These are phyloP conservation scores for Hibiscus tridactylites DNA, from an alignment of 345 rosid genomes.

Conservation along the genomic window DNA sequence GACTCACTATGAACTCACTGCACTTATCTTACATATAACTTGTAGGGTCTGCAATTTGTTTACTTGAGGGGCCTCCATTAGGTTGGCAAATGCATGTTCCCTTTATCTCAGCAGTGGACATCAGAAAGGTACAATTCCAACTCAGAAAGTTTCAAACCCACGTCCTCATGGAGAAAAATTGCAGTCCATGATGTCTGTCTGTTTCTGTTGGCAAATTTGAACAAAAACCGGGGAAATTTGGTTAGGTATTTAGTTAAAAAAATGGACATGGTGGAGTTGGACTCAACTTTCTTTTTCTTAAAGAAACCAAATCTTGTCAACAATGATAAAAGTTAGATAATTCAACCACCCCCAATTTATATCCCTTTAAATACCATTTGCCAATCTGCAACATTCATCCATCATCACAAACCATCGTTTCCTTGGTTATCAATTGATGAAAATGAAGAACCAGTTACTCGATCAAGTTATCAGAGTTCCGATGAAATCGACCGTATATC, in stretches of 20 bases:
- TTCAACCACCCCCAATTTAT: not conserved
- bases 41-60: not conserved
- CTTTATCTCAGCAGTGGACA: slow-evolving; percentile 15
- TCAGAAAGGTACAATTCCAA: slow-evolving; percentile 44
- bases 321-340: not conserved
- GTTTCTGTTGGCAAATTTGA: not conserved
- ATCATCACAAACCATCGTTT: not conserved
- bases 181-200: not conserved
- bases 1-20: slow-evolving; percentile 7
- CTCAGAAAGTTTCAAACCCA: slow-evolving; percentile 37
- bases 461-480: slow-evolving; percentile 22
- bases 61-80: no score
- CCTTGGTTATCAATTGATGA: not conserved
- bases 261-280: not conserved
- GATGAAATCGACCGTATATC: slow-evolving; percentile 14
- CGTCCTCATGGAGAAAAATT: slow-evolving; percentile 8
- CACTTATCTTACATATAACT: not conserved
- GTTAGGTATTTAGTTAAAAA: not conserved
- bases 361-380: slow-evolving; percentile 12
- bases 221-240: not conserved
- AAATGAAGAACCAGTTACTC: slow-evolving; percentile 23
- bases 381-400: slow-evolving; percentile 1
- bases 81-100: not conserved
- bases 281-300: slow-evolving; percentile 3
- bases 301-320: slow-evolving; percentile 11